phyloP scores from a whole-genome alignment of 2,329 filamentous ascomycete species.

The Whalleya microplaca region DNA sequence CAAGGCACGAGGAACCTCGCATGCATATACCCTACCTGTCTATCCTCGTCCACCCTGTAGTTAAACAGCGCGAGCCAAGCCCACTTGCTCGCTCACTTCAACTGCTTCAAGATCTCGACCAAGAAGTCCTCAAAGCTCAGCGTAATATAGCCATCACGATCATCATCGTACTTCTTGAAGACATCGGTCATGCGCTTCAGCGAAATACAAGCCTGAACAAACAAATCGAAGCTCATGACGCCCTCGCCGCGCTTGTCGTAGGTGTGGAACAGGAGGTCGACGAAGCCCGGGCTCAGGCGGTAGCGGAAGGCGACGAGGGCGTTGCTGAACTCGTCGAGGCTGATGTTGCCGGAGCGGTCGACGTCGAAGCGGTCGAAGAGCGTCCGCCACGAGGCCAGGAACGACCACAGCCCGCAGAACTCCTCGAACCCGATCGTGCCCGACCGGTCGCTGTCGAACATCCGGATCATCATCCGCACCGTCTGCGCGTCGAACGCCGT shows the following conservation, averaged over 20 bases:
- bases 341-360: conserved; percentile 86
- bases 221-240: conserved; percentile 89
- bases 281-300: conserved; percentile 80
- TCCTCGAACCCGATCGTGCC: conserved; percentile 93
- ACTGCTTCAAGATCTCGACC: conserved; percentile 67
- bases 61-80: too few relatives aligned
- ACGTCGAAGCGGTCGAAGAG: conserved; percentile 95
- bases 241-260: conserved; percentile 79
- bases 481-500: conserved; percentile 91
- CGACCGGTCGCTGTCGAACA: conserved; percentile 93
- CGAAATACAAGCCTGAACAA: conserved; percentile 96
- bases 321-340: conserved; percentile 82
- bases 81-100: conserved; percentile 45
- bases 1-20: too few relatives aligned
- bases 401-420: conserved; percentile 96
- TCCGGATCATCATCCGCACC: conserved; percentile 98
- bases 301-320: conserved; percentile 94
- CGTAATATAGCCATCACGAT: conserved; percentile 90
- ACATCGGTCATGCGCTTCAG: conserved; percentile 99
- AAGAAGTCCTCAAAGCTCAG: conserved; percentile 82
- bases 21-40: too few relatives aligned
- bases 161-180: conserved; percentile 98
- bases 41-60: too few relatives aligned
- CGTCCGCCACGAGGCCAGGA: conserved; percentile 89
- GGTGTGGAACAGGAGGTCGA: conserved; percentile 81